Conservation (phyloP, 1,139 yeast genomes). For the Suhomyces yuchorum region DNA sequence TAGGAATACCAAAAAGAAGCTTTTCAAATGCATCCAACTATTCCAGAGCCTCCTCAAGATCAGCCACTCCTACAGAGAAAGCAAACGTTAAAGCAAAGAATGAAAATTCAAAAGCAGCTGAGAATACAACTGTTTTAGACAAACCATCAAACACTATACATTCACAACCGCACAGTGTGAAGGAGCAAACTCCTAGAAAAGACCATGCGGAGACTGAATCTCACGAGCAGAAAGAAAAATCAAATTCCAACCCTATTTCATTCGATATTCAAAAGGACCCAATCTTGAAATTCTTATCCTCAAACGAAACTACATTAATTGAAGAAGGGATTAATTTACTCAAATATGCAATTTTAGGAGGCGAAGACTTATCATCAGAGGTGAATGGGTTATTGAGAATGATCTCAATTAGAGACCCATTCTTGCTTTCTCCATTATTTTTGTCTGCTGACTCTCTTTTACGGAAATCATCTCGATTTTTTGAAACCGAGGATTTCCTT, state of each 20-base stretch:
- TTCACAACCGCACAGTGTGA: not conserved
- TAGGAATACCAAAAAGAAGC: constrained; percentile 10
- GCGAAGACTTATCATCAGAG: constrained; percentile 36
- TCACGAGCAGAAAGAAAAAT: not conserved
- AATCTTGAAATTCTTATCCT: constrained; percentile 37
- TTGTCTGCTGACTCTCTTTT: constrained; percentile 29
- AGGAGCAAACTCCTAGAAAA: not conserved
- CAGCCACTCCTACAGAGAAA: constrained; percentile 13
- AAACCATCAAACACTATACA: not conserved
- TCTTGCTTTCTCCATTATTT: constrained; percentile 34
- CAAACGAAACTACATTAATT: constrained; percentile 30
- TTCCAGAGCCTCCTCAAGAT: constrained; percentile 4
- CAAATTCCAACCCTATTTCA: not conserved
- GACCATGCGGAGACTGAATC: not conserved
- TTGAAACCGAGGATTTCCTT: constrained; percentile 37
- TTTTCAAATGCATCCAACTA: constrained; percentile 8
- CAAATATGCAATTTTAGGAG: constrained; percentile 41
- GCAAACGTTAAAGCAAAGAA: not conserved
- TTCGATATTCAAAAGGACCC: constrained; percentile 38
- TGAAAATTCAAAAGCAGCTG: not conserved
- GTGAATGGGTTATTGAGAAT: constrained; percentile 25
- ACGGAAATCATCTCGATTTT: constrained; percentile 28
- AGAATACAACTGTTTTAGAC: not conserved
- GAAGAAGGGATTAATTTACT: constrained; percentile 42
- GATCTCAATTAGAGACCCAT: constrained; percentile 35